A percentile compares a stretch with the other conserved stretches of the same genome.
Evolutionary conservation across 176 grass and related monocot genomes (phyloP).

Genomic region (Musa beccarii): DNA sequence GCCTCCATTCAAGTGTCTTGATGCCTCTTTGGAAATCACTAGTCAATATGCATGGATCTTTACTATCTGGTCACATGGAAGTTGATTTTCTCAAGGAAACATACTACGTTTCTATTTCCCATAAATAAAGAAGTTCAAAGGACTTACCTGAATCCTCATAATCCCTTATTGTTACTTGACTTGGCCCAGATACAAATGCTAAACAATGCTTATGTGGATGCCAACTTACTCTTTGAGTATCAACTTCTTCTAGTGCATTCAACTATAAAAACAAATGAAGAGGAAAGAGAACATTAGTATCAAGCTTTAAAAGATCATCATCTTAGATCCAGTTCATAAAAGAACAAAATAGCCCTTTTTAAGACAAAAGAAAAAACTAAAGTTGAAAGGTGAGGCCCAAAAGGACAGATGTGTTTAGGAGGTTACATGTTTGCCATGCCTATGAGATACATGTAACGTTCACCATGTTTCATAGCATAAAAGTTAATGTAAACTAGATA

Average conservation of each 20-base stretch:
- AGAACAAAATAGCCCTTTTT: no score
- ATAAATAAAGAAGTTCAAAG: background rate
- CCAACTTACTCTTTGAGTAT: constrained; percentile 74
- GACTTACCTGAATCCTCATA: constrained; percentile 72
- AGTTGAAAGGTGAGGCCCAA: background rate
- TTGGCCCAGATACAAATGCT: constrained; percentile 72
- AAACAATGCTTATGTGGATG: constrained; percentile 68
- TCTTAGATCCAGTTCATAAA: background rate
- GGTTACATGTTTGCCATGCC: no score
- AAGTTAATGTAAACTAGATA: no score
- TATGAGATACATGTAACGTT: no score
- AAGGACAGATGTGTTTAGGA: no score
- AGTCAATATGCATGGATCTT: constrained; percentile 72
- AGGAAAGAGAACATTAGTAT: background rate
- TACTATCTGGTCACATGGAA: constrained; percentile 41
- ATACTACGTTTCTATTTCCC: background rate
- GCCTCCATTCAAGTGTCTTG: constrained; percentile 80
- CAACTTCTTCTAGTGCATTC: constrained; percentile 54
- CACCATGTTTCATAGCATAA: no score
- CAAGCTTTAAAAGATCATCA: background rate
- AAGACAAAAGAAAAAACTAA: background rate
- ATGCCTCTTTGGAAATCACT: constrained; percentile 64
- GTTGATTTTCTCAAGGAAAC: constrained; percentile 9
- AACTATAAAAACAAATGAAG: constrained; percentile 40
- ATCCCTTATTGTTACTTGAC: constrained; percentile 62